These are phyloP conservation scores for Malassezia japonica DNA, from an alignment of 1,284 basidiomycete genomes.

Conservation along the genomic window DNA sequence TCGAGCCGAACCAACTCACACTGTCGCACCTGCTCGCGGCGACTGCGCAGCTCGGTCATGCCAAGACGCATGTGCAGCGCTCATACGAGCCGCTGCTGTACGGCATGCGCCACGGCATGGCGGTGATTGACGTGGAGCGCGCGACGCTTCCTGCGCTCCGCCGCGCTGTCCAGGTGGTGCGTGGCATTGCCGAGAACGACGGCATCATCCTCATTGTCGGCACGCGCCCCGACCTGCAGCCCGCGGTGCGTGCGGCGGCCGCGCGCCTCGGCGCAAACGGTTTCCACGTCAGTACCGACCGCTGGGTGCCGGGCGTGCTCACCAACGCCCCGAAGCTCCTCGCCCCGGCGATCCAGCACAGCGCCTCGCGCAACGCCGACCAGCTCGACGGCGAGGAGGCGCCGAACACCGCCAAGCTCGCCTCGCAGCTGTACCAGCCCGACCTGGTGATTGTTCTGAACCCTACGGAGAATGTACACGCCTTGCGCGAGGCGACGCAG, in stretches of 20 bases:
- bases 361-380: neutral
- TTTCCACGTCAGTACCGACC: constrained; percentile 67
- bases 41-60: constrained; percentile 88
- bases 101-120: constrained; percentile 77
- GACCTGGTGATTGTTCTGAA: constrained; percentile 84
- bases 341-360: constrained; percentile 33
- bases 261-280: constrained; percentile 59
- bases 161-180: constrained; percentile 76
- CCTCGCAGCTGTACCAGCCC: constrained; percentile 60
- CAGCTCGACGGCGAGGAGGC: constrained; percentile 13
- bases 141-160: constrained; percentile 76
- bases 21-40: constrained; percentile 82
- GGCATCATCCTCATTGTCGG: constrained; percentile 86
- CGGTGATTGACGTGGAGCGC: constrained; percentile 88
- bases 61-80: constrained; percentile 68
- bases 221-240: constrained; percentile 66
- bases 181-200: constrained; percentile 68
- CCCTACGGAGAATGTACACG: constrained; percentile 64
- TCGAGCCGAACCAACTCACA: constrained; percentile 59
- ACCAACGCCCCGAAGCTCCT: constrained; percentile 68
- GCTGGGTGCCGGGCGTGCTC: constrained; percentile 87
- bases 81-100: constrained; percentile 89
- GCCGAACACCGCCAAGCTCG: constrained; percentile 48
- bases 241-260: constrained; percentile 68
- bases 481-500: constrained; percentile 49